phyloP scores from a whole-genome alignment of 768 basidiomycete genomes.

The Cyathus striatus region DNA sequence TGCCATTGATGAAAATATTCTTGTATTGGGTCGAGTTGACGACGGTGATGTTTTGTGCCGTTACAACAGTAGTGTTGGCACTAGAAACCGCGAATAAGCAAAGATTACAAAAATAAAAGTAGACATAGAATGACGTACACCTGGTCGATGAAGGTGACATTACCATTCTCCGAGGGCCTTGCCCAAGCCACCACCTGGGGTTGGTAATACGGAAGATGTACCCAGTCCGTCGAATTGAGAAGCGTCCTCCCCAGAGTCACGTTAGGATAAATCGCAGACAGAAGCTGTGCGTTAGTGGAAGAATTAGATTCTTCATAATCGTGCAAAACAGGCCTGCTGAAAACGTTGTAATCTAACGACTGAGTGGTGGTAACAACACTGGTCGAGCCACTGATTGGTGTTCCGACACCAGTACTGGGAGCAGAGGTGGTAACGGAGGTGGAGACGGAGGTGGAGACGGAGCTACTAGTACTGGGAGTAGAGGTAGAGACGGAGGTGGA shows the following conservation, averaged over 20 bases:
- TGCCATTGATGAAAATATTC: slow-evolving; percentile 37
- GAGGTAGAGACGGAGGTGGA: not conserved
- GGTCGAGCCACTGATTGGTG: not conserved
- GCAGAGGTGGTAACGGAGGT: not conserved
- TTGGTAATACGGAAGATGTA: slow-evolving; percentile 52
- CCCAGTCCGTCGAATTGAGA: slow-evolving; percentile 40
- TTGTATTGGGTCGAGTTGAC: slow-evolving; percentile 35
- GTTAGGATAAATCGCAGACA: slow-evolving; percentile 36
- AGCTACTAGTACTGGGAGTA: not conserved
- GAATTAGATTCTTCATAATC: not conserved
- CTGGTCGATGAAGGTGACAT: slow-evolving; percentile 43
- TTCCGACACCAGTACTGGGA: not conserved
- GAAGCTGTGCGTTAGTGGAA: slow-evolving; percentile 3
- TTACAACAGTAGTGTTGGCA: too few relatives aligned
- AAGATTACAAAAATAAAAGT: too few relatives aligned
- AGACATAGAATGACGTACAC: too few relatives aligned
- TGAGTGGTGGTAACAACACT: not conserved
- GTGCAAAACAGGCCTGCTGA: too few relatives aligned
- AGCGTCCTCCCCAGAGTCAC: slow-evolving; percentile 61
- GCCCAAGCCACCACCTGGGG: slow-evolving; percentile 47
- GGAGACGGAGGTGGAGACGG: not conserved
- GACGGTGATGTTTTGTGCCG: slow-evolving; percentile 20
- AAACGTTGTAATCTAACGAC: too few relatives aligned
- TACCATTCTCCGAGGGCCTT: slow-evolving; percentile 12
- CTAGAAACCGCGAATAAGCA: too few relatives aligned